A percentile compares a stretch with the other conserved stretches of the same genome.
Evolutionary conservation across 2,329 filamentous ascomycete species (phyloP).

Genomic region (Apiospora koreana): DNA sequence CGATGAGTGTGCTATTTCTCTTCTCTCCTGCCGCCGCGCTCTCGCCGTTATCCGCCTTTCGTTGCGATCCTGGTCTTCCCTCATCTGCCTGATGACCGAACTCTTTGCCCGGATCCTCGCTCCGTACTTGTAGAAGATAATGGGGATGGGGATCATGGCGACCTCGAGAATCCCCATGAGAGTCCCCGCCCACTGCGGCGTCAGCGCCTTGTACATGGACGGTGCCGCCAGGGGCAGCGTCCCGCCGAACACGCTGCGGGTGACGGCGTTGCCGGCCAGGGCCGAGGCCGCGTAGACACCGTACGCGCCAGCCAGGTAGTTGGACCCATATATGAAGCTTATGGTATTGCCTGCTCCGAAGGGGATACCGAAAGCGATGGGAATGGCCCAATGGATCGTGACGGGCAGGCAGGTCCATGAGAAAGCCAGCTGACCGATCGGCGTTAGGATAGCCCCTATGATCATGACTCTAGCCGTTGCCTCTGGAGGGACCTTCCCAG

Average conservation of each 20-base stretch:
- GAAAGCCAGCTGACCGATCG: slow-evolving; percentile 81
- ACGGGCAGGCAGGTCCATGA: slow-evolving; percentile 82
- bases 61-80: slow-evolving; percentile 45
- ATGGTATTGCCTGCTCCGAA: slow-evolving; percentile 77
- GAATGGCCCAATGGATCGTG: slow-evolving; percentile 79
- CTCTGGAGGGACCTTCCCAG: slow-evolving; percentile 74
- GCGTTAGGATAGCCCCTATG: slow-evolving; percentile 72
- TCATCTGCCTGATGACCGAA: slow-evolving; percentile 45
- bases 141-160: slow-evolving; percentile 74
- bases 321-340: slow-evolving; percentile 80
- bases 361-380: slow-evolving; percentile 75
- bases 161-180: slow-evolving; percentile 74
- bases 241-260: slow-evolving; percentile 74
- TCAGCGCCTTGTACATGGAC: slow-evolving; percentile 68
- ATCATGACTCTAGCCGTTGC: slow-evolving; percentile 80
- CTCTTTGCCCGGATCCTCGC: slow-evolving; percentile 54
- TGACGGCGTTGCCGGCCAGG: slow-evolving; percentile 76
- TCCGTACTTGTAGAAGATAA: slow-evolving; percentile 72
- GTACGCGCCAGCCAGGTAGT: slow-evolving; percentile 79
- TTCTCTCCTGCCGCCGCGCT: slow-evolving; percentile 17
- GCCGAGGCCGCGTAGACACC: slow-evolving; percentile 81
- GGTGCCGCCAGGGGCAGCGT: slow-evolving; percentile 74
- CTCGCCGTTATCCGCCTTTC: slow-evolving; percentile 27
- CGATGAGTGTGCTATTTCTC: background rate
- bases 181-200: slow-evolving; percentile 78